phyloP scores from a whole-genome alignment of 2,329 filamentous ascomycete species.

The Madurella mycetomatis region DNA sequence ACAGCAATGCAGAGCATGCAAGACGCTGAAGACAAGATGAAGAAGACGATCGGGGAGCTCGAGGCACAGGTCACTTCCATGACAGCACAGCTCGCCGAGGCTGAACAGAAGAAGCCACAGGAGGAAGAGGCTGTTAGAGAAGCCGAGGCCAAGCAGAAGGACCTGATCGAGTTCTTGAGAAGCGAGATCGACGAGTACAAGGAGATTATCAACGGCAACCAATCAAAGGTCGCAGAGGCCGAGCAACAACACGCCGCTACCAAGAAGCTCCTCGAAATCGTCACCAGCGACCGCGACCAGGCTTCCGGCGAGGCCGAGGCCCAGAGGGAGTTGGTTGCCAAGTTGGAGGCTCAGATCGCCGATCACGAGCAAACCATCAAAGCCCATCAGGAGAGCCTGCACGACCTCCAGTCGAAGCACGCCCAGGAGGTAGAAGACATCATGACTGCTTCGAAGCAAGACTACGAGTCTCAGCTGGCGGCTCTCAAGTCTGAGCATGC shows the following conservation, averaged over 20 bases:
- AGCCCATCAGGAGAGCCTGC: conserved; percentile 48
- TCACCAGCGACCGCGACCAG: conserved; percentile 55
- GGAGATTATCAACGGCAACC: conserved; percentile 63
- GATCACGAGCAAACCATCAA: conserved; percentile 57
- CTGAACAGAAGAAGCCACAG: conserved; percentile 29
- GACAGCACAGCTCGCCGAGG: conserved; percentile 34
- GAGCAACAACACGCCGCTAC: conserved; percentile 67
- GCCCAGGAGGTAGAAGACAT: conserved; percentile 41
- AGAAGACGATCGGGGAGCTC: conserved; percentile 67
- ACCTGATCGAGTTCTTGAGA: conserved; percentile 59
- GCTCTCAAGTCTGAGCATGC: conserved; percentile 58
- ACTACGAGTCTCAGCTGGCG: conserved; percentile 54
- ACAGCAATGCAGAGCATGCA: conserved; percentile 66
- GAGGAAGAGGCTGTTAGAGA: conserved; percentile 40
- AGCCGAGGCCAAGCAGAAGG: conserved; percentile 51
- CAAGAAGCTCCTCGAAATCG: conserved; percentile 63
- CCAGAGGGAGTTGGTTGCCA: conserved; percentile 43
- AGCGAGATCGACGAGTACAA: conserved; percentile 79
- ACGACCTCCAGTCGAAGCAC: conserved; percentile 47
- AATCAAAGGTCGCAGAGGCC: conserved; percentile 65
- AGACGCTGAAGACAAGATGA: conserved; percentile 67
- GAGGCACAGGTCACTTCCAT: conserved; percentile 32
- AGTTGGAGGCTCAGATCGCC: conserved; percentile 55
- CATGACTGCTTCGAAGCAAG: conserved; percentile 45
- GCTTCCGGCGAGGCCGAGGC: conserved; percentile 41